Evolutionary conservation across 2,329 filamentous ascomycete genomes (phyloP).

Genomic region (Pestalotiopsis sp.): DNA sequence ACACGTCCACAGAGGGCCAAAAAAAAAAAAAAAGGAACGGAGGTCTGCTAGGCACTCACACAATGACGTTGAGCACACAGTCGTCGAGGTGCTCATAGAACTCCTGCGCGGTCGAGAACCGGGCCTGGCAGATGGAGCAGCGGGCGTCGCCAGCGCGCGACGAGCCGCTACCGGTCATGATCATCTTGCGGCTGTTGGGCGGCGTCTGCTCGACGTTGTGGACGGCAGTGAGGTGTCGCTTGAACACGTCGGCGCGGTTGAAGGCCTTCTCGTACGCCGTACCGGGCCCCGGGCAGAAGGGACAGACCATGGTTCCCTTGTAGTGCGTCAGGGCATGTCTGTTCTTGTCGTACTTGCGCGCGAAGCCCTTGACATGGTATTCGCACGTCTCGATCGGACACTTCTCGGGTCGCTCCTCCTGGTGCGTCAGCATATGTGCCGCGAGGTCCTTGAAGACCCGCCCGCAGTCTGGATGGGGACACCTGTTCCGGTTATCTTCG

Average conservation of each 20-base stretch:
- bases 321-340: conserved; percentile 92
- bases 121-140: conserved; percentile 84
- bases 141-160: conserved; percentile 64
- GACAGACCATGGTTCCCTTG: conserved; percentile 96
- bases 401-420: conserved; percentile 88
- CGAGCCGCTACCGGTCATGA: conserved; percentile 28
- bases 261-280: conserved; percentile 92
- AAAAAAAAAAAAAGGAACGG: conserved; percentile 22
- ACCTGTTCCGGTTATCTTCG: conserved; percentile 49
- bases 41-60: conserved; percentile 42
- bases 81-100: conserved; percentile 94
- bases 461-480: conserved; percentile 81
- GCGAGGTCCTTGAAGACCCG: conserved; percentile 88
- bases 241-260: conserved; percentile 94
- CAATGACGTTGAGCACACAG: conserved; percentile 60
- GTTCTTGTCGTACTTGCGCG: conserved; percentile 96
- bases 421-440: conserved; percentile 93
- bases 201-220: conserved; percentile 92
- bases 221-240: conserved; percentile 85
- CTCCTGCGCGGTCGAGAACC: conserved; percentile 84
- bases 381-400: conserved; percentile 91
- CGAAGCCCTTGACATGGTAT: conserved; percentile 90
- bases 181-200: conserved; percentile 82
- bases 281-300: conserved; percentile 87
- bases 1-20: conserved; percentile 16